Base-by-base conservation (phyloP, 2,329 filamentous ascomycete genomes). In the Calonectria fujianensis region DNA sequence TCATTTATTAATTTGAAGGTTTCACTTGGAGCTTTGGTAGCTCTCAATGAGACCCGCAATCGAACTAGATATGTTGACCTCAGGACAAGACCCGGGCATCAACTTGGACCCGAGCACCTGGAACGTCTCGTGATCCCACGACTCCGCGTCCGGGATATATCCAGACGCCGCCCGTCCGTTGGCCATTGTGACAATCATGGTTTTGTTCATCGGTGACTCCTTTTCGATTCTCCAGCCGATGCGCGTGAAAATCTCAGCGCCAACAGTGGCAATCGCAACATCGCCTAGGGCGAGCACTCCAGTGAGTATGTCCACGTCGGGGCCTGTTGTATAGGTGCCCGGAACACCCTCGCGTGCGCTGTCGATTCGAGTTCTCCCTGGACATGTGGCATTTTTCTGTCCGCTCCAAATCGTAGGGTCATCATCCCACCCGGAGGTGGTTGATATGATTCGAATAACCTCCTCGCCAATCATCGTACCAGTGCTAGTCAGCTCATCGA, bases 71-170 rank as follows among this genome's bases (percentile, higher is more conserved):
- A 41, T 61, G 35, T 61, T 61, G 13, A 61, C 35, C n/a, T 61
- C 57, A n/a, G 57, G 35, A 41, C 57, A 63, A 18, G 57, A 63
- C 3, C 37, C 57, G 2, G 57, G 57, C 37, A 63, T 61, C 35
- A 61, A 29, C 14, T 41, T 61, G 35, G 57, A 61, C 7, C 57
- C 57, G n/a, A 61, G 11, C 20, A 61, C 57, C 35, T 63, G 57
- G 16, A 63, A 63, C n/a, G 35, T 63, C 14, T 63, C 37, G 27
- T 63, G 57, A 5, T 41, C 24, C 57, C 57, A 63, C 13, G n/a
- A 45, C 35, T 63, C 24, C 1, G 57, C 14, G 29, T 63, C 57
- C 24, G 57, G 37, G 27, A 41, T 63, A 20, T 63, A 63, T 41
- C 24, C n/a, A 45, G 57, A 63, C 3, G 57, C 24, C 24, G 57